phyloP scores from a whole-genome alignment of 805 yeast genomes.

The Candida ipomoeae region DNA sequence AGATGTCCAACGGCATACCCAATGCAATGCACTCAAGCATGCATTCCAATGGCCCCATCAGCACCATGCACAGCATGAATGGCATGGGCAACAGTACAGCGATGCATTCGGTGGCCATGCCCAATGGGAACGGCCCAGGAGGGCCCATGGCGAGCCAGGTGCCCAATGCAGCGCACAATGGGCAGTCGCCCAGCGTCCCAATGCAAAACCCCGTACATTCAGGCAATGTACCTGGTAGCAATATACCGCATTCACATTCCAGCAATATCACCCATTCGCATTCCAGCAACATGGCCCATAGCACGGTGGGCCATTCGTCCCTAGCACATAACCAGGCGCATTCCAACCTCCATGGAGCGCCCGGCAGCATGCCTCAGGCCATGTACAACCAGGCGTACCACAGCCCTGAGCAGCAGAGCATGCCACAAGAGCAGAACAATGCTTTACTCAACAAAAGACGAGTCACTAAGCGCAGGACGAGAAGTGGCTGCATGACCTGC shows the following conservation, averaged over 20 bases:
- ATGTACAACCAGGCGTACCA: neutral
- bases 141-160: too few species aligned
- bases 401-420: neutral
- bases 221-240: neutral
- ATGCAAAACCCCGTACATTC: neutral
- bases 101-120: too few species aligned
- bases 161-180: neutral
- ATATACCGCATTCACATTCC: neutral
- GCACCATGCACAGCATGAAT: neutral
- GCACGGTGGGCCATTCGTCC: neutral
- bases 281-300: too few species aligned
- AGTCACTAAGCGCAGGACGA: slow-evolving; percentile 55
- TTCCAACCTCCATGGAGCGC: neutral
- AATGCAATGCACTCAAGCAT: neutral
- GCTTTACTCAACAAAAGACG: slow-evolving; percentile 36
- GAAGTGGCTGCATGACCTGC: slow-evolving; percentile 75
- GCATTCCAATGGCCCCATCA: neutral
- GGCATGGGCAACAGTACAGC: too few species aligned
- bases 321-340: neutral
- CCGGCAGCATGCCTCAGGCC: neutral
- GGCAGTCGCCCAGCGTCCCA: too few species aligned
- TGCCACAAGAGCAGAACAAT: slow-evolving; percentile 20
- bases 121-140: too few species aligned
- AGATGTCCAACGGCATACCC: neutral
- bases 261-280: too few species aligned